Evolutionary conservation across 2,329 filamentous ascomycete genomes (phyloP).

Genomic region (Neopestalotiopsis sp.): DNA sequence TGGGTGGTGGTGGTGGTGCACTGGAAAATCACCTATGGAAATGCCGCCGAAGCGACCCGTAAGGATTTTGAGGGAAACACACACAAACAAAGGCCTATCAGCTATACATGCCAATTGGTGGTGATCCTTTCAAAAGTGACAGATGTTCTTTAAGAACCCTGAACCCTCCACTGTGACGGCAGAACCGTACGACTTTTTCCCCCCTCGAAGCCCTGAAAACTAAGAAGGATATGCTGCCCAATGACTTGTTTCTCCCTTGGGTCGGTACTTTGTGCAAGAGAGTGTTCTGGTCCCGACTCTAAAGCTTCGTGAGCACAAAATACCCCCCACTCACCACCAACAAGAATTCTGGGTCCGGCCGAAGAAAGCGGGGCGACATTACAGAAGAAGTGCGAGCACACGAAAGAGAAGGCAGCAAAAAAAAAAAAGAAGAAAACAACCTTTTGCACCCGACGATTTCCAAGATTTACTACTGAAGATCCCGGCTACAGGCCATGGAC

Average conservation of each 20-base stretch:
- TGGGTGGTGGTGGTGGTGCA: too few relatives aligned
- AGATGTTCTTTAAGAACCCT: neutral
- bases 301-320: too few relatives aligned
- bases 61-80: neutral
- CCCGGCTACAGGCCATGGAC: neutral
- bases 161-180: neutral
- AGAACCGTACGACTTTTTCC: neutral
- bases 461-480: slow-evolving; percentile 1
- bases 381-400: too few relatives aligned
- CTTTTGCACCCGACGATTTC: neutral
- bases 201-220: neutral
- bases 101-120: neutral
- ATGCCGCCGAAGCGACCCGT: neutral
- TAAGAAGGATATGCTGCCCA: neutral
- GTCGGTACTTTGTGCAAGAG: too few relatives aligned
- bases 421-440: neutral
- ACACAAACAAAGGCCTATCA: too few relatives aligned
- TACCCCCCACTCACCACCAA: too few relatives aligned
- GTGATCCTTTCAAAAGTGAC: neutral
- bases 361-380: too few relatives aligned
- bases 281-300: too few relatives aligned
- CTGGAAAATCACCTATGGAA: neutral
- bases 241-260: neutral
- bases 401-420: too few relatives aligned
- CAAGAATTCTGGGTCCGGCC: too few relatives aligned